Base-by-base conservation (phyloP, 2,329 filamentous ascomycete genomes). In the Cytospora paraplurivora region DNA sequence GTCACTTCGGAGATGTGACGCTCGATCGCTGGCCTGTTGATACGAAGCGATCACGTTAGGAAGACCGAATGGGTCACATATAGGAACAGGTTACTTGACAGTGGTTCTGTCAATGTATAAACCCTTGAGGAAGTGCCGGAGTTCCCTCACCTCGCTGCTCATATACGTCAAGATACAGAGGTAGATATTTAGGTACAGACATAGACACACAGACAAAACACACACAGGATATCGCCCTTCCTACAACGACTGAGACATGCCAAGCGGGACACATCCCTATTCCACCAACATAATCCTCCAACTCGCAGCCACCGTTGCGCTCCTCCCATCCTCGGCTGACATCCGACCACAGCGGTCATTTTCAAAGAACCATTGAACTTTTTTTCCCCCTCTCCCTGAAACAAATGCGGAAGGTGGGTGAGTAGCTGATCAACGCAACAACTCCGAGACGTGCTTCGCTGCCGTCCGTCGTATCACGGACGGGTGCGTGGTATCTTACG, bases 401-500 rank as follows among this genome's bases (percentile, higher is more conserved):
- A 50, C 33, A 38, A 10, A 56, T 41, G 33, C 41, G 33, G 19
- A 53, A 55, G 58, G 27, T 27, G 27, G 12, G 50, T 32, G 54
- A 55, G 41, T 61, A 47, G 54, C 12, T 8, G 33, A 33, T 50
- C 11, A 33, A 27, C 50, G 56, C 60, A 60, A 63, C 60, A 52
- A 60, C 56, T 57, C 37, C 56, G 37, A 38, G 53, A 56, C 47
- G 56, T 57, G 60, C 54, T 62, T 56, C 51, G 49, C 59, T n/a
- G 21, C 47, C 59, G 49, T 33, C 54, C 58, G 52, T 8, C 32
- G 44, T 37, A 59, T 52, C 35, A 33, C 49, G 58, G 57, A 62
- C 54, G 62, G 47, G 41, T 41, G 63, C 56, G 38, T 56, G 60
- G 60, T 65, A 65, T 63, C 63, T 60, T 65, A 49, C 60, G 63